A percentile compares a stretch with the other conserved stretches of the same genome.
These are phyloP conservation scores for Neobulgaria alba DNA, from an alignment of 2,329 filamentous ascomycete genomes.

Conservation along the genomic window DNA sequence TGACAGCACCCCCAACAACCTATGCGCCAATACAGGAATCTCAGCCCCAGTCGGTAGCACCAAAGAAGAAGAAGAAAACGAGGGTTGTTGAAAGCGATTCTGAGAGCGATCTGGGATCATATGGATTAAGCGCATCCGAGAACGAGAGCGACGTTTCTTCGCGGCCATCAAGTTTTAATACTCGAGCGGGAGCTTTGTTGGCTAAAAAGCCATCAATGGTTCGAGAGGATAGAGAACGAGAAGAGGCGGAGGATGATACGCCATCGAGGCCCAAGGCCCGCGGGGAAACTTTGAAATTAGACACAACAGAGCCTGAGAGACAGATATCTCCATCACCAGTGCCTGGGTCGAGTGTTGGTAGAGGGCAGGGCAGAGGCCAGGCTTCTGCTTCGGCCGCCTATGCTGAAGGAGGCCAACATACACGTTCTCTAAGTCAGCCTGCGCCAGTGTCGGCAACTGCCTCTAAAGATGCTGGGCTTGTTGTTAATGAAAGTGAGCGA, in stretches of 20 bases:
- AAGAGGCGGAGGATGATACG: conserved; percentile 30
- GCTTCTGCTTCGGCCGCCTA: conserved; percentile 16
- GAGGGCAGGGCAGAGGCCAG: conserved; percentile 20
- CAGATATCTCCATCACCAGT: conserved; percentile 22
- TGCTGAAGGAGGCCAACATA: conserved; percentile 15
- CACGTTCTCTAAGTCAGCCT: conserved; percentile 19
- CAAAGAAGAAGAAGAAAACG: conserved; percentile 20
- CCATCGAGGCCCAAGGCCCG: conserved; percentile 8
- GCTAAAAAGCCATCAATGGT: conserved; percentile 38
- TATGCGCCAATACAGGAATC: conserved; percentile 1
- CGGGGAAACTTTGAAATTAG: conserved; percentile 5
- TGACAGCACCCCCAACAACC: not conserved
- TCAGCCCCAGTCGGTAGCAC: not conserved
- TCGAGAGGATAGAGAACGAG: conserved; percentile 37
- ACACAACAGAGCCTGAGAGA: conserved; percentile 6
- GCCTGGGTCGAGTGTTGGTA: conserved; percentile 19
- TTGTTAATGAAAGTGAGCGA: conserved; percentile 18
- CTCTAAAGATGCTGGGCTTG: conserved; percentile 13
- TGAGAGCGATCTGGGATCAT: conserved; percentile 22
- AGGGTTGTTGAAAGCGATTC: conserved; percentile 18
- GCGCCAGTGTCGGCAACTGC: conserved; percentile 7
- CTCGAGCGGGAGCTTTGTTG: conserved; percentile 18
- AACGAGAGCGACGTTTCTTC: conserved; percentile 22
- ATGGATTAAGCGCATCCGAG: conserved; percentile 23
- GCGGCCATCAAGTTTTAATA: conserved; percentile 11